A percentile compares a stretch with the other conserved stretches of the same genome.
phyloP scores from a whole-genome alignment of 208 protist species.

The Lotmaria passim region DNA sequence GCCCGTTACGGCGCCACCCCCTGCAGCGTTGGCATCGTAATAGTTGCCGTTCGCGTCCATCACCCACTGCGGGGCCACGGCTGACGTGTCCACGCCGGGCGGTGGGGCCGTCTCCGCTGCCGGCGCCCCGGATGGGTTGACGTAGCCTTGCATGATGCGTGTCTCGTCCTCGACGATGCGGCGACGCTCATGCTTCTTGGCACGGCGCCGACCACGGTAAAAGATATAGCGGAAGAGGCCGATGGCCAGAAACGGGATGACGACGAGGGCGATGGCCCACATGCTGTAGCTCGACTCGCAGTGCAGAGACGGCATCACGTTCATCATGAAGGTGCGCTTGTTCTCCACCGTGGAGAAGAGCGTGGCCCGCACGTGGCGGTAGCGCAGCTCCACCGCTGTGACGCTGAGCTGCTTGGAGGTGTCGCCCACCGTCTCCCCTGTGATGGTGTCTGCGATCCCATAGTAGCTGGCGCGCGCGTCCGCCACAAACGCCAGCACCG shows the following conservation, averaged over 20 bases:
- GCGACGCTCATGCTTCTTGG: constrained; percentile 57
- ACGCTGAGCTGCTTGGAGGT: constrained; percentile 15
- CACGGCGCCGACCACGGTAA: constrained; percentile 49
- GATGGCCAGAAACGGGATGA: constrained; percentile 43
- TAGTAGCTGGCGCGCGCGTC: constrained; percentile 34
- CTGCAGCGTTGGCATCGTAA: constrained; percentile 41
- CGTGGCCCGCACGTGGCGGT: constrained; percentile 28
- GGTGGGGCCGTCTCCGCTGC: constrained; percentile 11
- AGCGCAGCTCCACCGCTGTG: constrained; percentile 32
- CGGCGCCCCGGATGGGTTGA: constrained; percentile 11
- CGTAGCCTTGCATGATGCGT: constrained; percentile 59
- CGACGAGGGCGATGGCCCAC: constrained; percentile 72
- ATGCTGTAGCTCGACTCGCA: constrained; percentile 48
- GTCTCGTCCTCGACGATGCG: constrained; percentile 68
- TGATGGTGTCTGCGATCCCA: constrained; percentile 3
- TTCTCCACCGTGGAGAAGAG: constrained; percentile 62
- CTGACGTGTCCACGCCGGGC: constrained; percentile 22
- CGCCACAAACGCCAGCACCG: constrained; percentile 51
- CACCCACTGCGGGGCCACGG: constrained; percentile 35
- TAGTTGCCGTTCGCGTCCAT: constrained; percentile 65
- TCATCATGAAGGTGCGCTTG: constrained; percentile 28
- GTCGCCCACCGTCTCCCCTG: constrained; percentile 12
- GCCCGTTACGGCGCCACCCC: not conserved
- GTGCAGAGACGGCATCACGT: constrained; percentile 19
- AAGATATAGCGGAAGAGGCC: constrained; percentile 65